phyloP scores from a whole-genome alignment of 257 asterid genomes.

The Thymus quinquecostatus region DNA sequence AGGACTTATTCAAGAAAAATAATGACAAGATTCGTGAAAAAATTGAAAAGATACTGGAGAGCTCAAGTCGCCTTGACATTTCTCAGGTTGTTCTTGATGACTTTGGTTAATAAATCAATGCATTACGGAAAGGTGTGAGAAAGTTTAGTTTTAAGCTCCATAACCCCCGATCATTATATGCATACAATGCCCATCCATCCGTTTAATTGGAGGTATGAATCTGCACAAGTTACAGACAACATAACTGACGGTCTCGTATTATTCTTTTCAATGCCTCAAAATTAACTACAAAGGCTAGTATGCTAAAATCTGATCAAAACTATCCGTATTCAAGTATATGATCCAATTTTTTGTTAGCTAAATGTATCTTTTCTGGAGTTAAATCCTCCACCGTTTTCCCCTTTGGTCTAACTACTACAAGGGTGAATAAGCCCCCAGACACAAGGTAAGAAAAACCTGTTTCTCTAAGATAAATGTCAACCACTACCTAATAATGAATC shows the following conservation, averaged over 20 bases:
- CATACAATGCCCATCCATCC: not conserved
- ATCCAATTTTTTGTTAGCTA: not conserved
- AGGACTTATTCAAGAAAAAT: slow-evolving; percentile 92
- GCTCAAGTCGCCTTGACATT: slow-evolving; percentile 62
- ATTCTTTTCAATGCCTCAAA: not conserved
- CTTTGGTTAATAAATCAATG: slow-evolving; percentile 16
- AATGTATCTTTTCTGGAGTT: not conserved
- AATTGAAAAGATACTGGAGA: slow-evolving; percentile 47
- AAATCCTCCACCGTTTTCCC: not conserved
- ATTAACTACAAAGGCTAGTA: not conserved
- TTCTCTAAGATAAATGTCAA: too few relatives aligned
- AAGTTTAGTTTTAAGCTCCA: slow-evolving; percentile 17
- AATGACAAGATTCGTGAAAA: slow-evolving; percentile 60
- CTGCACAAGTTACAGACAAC: slow-evolving; percentile 3
- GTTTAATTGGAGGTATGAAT: slow-evolving; percentile 14
- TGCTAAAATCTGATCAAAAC: slow-evolving; percentile 4
- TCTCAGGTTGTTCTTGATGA: slow-evolving; percentile 53
- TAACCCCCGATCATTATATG: not conserved
- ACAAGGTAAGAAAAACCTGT: not conserved
- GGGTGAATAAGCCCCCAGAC: not conserved
- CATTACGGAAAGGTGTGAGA: not conserved
- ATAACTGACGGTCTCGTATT: slow-evolving; percentile 14
- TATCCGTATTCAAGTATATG: slow-evolving; percentile 5
- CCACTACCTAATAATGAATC: too few relatives aligned
- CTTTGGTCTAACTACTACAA: not conserved